Percentiles rank a stretch among this genome's conserved stretches.
phyloP scores from a whole-genome alignment of 768 basidiomycete species.

The Cystofilobasidium bisporidii region DNA sequence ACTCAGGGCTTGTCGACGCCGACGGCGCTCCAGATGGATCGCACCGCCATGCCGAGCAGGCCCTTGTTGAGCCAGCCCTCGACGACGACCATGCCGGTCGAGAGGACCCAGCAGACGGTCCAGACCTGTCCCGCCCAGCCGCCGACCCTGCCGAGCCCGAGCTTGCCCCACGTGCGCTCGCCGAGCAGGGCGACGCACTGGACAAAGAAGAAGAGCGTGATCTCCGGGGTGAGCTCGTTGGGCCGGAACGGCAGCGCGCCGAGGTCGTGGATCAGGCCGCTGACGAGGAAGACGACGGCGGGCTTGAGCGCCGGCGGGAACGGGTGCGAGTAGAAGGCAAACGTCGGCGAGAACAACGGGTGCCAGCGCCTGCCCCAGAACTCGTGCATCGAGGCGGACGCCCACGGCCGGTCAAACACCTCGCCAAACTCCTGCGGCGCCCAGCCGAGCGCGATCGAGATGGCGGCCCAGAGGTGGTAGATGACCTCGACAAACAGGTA shows the following conservation, averaged over 20 bases:
- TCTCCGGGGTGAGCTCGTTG: background rate
- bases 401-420: conserved; percentile 23
- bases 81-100: conserved; percentile 13
- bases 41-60: conserved; percentile 12
- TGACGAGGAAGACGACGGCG: conserved; percentile 12
- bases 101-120: conserved; percentile 9
- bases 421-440: conserved; percentile 6
- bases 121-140: conserved; percentile 12
- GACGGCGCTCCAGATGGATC: background rate
- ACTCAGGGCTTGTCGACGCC: background rate
- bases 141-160: background rate
- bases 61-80: conserved; percentile 19
- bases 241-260: conserved; percentile 7
- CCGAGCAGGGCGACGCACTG: background rate
- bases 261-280: conserved; percentile 21
- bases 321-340: conserved; percentile 19
- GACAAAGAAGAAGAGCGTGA: conserved; percentile 24
- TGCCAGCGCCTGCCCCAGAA: conserved; percentile 27
- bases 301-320: conserved; percentile 5
- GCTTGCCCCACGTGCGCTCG: background rate
- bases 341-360: conserved; percentile 21
- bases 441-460: conserved; percentile 22
- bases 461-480: conserved; percentile 7
- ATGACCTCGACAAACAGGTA: conserved; percentile 23
- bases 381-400: background rate